Evolutionary conservation across 805 yeast species (phyloP), one percentile per base, ranked within the genome.

Genomic region (Candida cerambycidarum): DNA sequence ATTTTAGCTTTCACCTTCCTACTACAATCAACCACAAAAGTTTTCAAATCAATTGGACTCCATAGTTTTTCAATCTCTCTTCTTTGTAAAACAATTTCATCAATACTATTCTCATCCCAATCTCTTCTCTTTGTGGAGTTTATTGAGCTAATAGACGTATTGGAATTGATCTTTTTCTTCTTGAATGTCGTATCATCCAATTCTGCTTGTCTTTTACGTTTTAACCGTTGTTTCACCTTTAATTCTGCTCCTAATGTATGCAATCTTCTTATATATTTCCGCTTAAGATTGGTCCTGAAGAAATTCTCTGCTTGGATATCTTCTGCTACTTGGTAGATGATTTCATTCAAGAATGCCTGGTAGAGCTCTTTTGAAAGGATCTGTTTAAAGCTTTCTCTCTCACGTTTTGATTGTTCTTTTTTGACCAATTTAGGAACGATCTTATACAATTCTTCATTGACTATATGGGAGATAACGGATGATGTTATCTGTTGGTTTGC

Each of bases 281-380:
- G 50, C 45, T 69, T 71, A 18, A 78, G 38, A 2, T 51, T 52
- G 7, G 41, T 52, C 0, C 62, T 50, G 33, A 73, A 57, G 32
- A 69, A 56, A 1, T 46, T 24, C n/a, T 66, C 73, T 0, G 93
- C 85, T 34, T 63, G 59, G 2, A 66, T 56, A 21, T 74, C 74
- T 32, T 74, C 53, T 0, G 67, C 59, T 3, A 63, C 57, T 29
- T 74, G 58, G 52, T 71, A 79, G 0, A 78, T 55, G 29, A 75
- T 67, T 49, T 85, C 90, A 33, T 76, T 71, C 32, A 86, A 54
- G 51, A 85, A 82, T 0, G 90, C 86, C 13, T 59, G 54, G 47
- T 67, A 83, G 1, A 86, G 56, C 31, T 80, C 85, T 1, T 59
- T 53, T 1, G 82, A 55, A n/a, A 83, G 61, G 0, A 60, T 44